Percentiles rank a stretch among this genome's conserved stretches.
Evolutionary conservation across 2,329 filamentous ascomycete genomes (phyloP).

Genomic region (Gnomoniopsis smithogilvyi): DNA sequence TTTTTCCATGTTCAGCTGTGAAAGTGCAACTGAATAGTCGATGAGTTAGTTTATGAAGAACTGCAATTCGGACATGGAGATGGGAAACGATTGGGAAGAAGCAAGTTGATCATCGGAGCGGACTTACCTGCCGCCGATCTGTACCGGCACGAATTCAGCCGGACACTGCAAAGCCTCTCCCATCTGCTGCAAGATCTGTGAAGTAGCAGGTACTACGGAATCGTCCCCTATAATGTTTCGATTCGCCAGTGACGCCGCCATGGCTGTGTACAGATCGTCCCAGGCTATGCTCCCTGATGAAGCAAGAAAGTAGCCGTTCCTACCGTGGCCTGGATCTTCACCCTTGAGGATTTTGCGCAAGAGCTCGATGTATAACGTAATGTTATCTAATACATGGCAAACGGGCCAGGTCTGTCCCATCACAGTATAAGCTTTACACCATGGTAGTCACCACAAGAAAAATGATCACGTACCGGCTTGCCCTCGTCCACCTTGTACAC

Average conservation of each 20-base stretch:
- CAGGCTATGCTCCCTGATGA: conserved; percentile 45
- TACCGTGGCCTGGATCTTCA: conserved; percentile 34
- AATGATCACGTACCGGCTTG: conserved; percentile 32
- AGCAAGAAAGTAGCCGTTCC: conserved; percentile 48
- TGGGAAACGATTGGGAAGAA: background rate
- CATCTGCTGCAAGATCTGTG: conserved; percentile 36
- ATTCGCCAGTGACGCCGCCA: conserved; percentile 39
- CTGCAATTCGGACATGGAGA: background rate
- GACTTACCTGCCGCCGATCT: conserved; percentile 41
- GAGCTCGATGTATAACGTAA: conserved; percentile 41
- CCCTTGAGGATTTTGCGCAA: conserved; percentile 40
- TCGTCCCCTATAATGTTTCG: conserved; percentile 35
- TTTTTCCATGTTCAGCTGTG: conserved; percentile 35
- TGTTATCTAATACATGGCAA: conserved; percentile 47
- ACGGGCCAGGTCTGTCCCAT: conserved; percentile 46
- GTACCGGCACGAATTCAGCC: conserved; percentile 34
- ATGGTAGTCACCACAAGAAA: too few relatives aligned
- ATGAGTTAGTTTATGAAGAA: conserved; percentile 1
- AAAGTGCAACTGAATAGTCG: conserved; percentile 37
- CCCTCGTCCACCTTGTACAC: conserved; percentile 41
- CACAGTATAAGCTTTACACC: background rate
- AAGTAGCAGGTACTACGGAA: conserved; percentile 32
- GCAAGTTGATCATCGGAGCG: background rate
- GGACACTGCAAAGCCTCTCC: conserved; percentile 33
- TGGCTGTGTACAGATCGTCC: conserved; percentile 46